Evolutionary conservation across 2,329 filamentous ascomycete genomes (phyloP).

Genomic region (Gnomoniopsis smithogilvyi): DNA sequence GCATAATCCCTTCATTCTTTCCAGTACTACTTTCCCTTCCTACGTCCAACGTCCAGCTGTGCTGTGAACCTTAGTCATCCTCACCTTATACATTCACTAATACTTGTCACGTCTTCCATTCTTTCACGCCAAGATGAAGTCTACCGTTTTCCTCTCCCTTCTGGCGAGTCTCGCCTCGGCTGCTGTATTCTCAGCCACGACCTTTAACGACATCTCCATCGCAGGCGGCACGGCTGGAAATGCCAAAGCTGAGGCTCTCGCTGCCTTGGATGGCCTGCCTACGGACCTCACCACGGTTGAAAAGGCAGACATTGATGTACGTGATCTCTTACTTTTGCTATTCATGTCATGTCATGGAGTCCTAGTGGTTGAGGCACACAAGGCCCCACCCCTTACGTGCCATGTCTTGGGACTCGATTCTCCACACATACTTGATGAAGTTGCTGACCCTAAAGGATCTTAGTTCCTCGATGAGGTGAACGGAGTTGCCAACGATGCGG

Average conservation of each 20-base stretch:
- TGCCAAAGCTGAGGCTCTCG: conserved; percentile 29
- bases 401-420: too few species aligned
- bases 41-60: conserved; percentile 7
- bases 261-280: conserved; percentile 26
- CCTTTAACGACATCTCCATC: conserved; percentile 36
- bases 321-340: too few species aligned
- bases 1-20: conserved; percentile 2
- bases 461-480: conserved; percentile 37
- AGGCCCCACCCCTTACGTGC: too few species aligned
- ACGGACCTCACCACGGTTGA: conserved; percentile 37
- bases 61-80: conserved; percentile 10
- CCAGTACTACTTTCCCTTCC: neutral
- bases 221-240: conserved; percentile 32
- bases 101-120: conserved; percentile 9
- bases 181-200: conserved; percentile 27
- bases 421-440: too few species aligned
- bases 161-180: conserved; percentile 21
- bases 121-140: conserved; percentile 23
- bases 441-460: too few species aligned
- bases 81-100: conserved; percentile 7
- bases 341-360: too few species aligned
- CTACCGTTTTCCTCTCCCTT: conserved; percentile 23
- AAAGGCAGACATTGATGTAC: conserved; percentile 31
- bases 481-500: conserved; percentile 43
- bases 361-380: too few species aligned